Base-by-base conservation (phyloP, 73 alveolate species). In the Tetrahymena borealis region DNA sequence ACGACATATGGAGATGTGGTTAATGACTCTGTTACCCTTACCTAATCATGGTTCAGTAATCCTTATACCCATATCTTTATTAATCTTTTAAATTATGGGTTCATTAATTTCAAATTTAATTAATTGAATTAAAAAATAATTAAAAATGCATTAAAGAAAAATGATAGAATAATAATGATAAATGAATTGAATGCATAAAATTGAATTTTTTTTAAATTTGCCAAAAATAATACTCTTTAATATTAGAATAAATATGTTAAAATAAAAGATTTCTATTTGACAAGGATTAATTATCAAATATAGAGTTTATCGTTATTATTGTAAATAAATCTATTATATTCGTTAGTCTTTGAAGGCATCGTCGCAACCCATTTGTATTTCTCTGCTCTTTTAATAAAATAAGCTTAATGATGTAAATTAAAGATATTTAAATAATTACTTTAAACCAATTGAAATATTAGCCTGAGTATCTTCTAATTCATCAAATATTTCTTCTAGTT, bases 331-430 rank as follows among this genome's bases (percentile, higher is more conserved):
- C 91, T 93, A 41, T 93, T 93, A 43, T 38, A 93, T 60, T 93
- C 95, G 79, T 40, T 93, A 8, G 95, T 93, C 78, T 93, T 93
- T 16, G 93, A 85, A 32, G 95, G 95, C 90, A 93, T 90, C 3
- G 95, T 93, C 18, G 95, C 91, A 15, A 93, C 39, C 93, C 93
- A 93, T 41, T 93, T 93, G 38, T 42, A 39, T 33, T 93, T 93
- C 91, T 93, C 95, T 40, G 78, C 90, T 33, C 95, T 93, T 24
- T 60, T 60, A 15, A 60, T 20, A n/a, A n/a, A n/a, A n/a, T n/a
- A n/a, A n/a, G n/a, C n/a, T 60, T 60, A 7, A 20, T 3, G n/a
- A 60, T 20, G n/a, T n/a, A 41, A 78, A 39, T 24, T 28, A 79
- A 32, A 7, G 32, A 37, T 38, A n/a, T 38, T 4, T 16, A 79